phyloP scores from a whole-genome alignment of 352 stramenopile species.

The Phytopythium aichiense region DNA sequence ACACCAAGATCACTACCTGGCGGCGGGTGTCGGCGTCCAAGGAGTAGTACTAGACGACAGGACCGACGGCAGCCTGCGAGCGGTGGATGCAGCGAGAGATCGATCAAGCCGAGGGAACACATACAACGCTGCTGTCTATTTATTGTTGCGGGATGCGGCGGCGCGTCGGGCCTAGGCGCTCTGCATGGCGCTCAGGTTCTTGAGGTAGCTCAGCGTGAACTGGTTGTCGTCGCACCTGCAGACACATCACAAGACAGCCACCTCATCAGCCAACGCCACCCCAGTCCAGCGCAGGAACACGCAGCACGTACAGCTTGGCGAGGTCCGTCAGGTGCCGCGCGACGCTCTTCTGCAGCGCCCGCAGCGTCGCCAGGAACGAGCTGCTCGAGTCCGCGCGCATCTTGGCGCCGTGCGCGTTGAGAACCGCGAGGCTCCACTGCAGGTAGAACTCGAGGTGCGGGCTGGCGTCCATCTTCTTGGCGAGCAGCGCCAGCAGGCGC shows the following conservation, averaged over 20 bases:
- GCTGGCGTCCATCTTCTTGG: conserved; percentile 89
- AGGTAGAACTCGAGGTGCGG: conserved; percentile 98
- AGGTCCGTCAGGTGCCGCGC: conserved; percentile 80
- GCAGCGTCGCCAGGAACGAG: conserved; percentile 78
- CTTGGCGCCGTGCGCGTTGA: conserved; percentile 91
- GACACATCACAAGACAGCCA: conserved; percentile 6
- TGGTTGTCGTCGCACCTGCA: conserved; percentile 86
- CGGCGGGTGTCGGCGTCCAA: conserved; percentile 8
- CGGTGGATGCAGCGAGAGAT: neutral
- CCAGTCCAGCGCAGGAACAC: neutral
- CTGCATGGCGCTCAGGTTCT: conserved; percentile 60
- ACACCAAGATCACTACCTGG: conserved; percentile 64
- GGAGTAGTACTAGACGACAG: neutral
- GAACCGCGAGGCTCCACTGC: conserved; percentile 92
- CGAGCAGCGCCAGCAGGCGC: conserved; percentile 90
- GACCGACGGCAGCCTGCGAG: neutral
- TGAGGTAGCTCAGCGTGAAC: conserved; percentile 85
- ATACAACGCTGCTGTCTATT: conserved; percentile 40
- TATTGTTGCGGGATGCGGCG: conserved; percentile 20
- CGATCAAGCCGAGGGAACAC: conserved; percentile 7
- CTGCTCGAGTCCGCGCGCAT: conserved; percentile 69
- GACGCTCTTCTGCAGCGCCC: conserved; percentile 86
- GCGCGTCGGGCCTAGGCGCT: conserved; percentile 6
- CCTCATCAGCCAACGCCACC: conserved; percentile 3
- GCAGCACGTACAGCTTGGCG: conserved; percentile 72